A percentile compares a stretch with the other conserved stretches of the same genome.
phyloP scores from a whole-genome alignment of 768 basidiomycete species.

The Lyophyllum semitale region DNA sequence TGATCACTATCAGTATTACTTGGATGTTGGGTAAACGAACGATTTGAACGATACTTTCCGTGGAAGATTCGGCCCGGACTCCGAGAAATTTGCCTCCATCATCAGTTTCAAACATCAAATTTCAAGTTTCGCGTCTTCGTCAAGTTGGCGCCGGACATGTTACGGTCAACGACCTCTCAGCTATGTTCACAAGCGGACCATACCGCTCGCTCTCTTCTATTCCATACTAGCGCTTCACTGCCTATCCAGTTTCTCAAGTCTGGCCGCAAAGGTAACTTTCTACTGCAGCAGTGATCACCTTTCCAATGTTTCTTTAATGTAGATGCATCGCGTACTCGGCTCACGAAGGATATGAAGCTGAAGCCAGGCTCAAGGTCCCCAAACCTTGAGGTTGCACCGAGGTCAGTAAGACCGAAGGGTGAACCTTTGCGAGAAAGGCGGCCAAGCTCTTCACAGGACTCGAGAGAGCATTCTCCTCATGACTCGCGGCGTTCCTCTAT shows the following conservation, averaged over 20 bases:
- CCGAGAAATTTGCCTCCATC: not conserved
- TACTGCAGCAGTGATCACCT: not conserved
- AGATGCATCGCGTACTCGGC: slow-evolving; percentile 18
- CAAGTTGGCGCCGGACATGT: not conserved
- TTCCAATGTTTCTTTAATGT: not conserved
- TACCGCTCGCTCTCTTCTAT: not conserved
- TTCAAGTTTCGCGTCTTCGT: not conserved
- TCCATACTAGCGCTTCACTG: slow-evolving; percentile 9
- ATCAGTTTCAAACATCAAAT: slow-evolving; percentile 2
- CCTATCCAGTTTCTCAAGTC: not conserved
- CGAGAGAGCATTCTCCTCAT: not conserved
- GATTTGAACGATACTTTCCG: too few species aligned
- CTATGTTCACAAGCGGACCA: slow-evolving; percentile 7
- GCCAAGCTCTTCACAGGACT: not conserved
- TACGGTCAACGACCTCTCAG: slow-evolving; percentile 9
- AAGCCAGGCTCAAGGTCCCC: slow-evolving; percentile 4
- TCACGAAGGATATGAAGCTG: slow-evolving; percentile 12
- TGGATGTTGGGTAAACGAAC: too few species aligned
- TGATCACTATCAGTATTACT: too few species aligned
- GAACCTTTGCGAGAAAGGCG: not conserved
- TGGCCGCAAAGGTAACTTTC: not conserved
- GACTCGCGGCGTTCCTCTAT: not conserved
- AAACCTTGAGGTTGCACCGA: slow-evolving; percentile 16
- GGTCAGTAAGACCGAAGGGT: not conserved
- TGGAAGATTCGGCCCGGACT: too few species aligned